phyloP scores from a whole-genome alignment of 2,329 filamentous ascomycete genomes.

The Ophiosphaerella korrae region DNA sequence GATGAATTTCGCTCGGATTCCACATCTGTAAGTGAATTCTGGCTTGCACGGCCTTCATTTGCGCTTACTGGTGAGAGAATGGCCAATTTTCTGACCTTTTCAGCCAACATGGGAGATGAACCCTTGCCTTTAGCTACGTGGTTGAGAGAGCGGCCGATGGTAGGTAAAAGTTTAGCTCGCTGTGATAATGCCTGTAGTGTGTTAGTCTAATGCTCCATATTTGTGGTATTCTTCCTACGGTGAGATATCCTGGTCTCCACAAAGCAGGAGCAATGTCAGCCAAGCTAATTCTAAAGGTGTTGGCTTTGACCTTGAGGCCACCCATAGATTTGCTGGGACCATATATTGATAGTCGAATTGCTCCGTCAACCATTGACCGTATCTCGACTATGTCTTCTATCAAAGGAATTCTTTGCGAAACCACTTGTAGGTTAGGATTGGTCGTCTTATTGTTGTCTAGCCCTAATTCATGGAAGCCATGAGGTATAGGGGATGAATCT shows the following conservation, averaged over 20 bases:
- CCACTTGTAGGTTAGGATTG: background rate
- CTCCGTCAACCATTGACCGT: constrained; percentile 38
- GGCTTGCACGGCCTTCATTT: background rate
- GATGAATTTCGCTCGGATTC: background rate
- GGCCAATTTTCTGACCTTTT: constrained; percentile 17
- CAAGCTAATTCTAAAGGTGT: constrained; percentile 41
- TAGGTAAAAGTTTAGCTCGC: constrained; percentile 46
- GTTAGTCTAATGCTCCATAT: constrained; percentile 9
- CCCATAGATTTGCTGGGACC: constrained; percentile 21
- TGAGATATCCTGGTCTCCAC: constrained; percentile 47
- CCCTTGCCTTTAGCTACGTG: constrained; percentile 9
- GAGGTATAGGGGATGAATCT: background rate
- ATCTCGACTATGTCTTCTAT: constrained; percentile 1
- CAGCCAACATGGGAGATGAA: constrained; percentile 18
- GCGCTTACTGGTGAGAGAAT: background rate
- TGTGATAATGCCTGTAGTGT: constrained; percentile 33
- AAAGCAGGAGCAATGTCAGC: constrained; percentile 47
- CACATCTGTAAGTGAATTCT: background rate
- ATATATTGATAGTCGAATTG: constrained; percentile 44
- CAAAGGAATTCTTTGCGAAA: background rate
- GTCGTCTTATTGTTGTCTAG: background rate
- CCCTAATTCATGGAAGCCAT: background rate
- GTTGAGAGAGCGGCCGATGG: constrained; percentile 43
- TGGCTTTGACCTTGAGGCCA: constrained; percentile 39
- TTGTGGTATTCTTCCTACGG: constrained; percentile 18